Base-by-base conservation (phyloP, 2,329 filamentous ascomycete species). In the Xylaria sp. region DNA sequence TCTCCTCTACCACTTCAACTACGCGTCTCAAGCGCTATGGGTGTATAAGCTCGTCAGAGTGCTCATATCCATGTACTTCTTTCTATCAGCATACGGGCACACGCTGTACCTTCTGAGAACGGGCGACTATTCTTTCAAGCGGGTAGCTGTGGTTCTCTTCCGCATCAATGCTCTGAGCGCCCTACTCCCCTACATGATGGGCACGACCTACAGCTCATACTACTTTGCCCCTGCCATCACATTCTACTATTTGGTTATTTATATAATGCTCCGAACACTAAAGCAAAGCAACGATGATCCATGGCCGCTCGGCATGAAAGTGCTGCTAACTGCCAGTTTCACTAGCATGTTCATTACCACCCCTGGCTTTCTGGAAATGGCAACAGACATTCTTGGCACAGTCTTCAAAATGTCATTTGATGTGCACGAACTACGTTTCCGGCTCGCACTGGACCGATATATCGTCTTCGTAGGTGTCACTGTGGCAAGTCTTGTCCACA, bases 221-320 rank as follows among this genome's bases (percentile, higher is more conserved):
- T 87, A 88, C 76, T 89, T 90, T 73, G 83, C 87, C 0, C 84
- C 87, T 0, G 80, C 90, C 1, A 82, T 86, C 48, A 89, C 84
- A 58, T 89, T 90, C 75, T 91, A 89, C 87, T 91, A 89, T 74
- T 71, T 89, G 6, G 78, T 89, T 25, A 80, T 88, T n/a, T 90
- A 84, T 74, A 70, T 80, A 37, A 88, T 86, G 4, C 79, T 90
- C 66, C 78, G 81, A 20, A 74, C 84, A 20, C 80, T 80, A 41
- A 77, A 77, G 3, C 73, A 74, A 31, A 76, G 78, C 69, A 89
- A 89, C 71, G 75, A 80, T 20, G 81, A 81, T 56, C 73, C 81
- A 4, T 72, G 73, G 2, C 82, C 82, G 44, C 73, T 89, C 2
- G 37, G 85, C 12, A 73, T 75, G 39, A 90, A 89, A 73, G 82